A percentile compares a stretch with the other conserved stretches of the same genome.
Conservation (phyloP, 2,329 filamentous ascomycete species). For the Malbranchea zuffiana region DNA sequence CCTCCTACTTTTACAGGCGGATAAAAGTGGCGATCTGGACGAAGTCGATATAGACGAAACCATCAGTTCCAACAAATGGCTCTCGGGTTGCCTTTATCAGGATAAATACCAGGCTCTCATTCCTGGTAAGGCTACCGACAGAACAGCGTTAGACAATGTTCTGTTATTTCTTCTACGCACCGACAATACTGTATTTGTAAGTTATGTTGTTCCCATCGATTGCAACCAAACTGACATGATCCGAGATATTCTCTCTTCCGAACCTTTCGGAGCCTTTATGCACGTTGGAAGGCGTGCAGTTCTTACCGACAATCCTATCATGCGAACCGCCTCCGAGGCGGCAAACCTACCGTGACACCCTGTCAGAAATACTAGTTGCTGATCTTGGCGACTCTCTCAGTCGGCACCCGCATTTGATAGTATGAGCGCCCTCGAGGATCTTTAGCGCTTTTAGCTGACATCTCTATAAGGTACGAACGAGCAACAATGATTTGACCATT, state of each 20-base stretch:
- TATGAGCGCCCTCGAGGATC: conserved; percentile 37
- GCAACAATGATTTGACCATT: conserved; percentile 70
- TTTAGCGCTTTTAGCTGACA: conserved; percentile 3
- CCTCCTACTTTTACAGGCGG: conserved; percentile 66
- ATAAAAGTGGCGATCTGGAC: conserved; percentile 72
- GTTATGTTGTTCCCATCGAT: conserved; percentile 23
- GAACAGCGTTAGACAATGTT: conserved; percentile 38
- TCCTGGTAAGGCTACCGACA: conserved; percentile 17
- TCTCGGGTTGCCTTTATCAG: conserved; percentile 72
- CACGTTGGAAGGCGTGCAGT: conserved; percentile 63
- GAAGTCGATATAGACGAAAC: conserved; percentile 58
- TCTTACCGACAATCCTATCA: conserved; percentile 65
- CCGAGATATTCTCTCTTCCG: conserved; percentile 63
- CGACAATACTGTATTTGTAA: conserved; percentile 63
- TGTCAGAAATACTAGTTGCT: conserved; percentile 72
- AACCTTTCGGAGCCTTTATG: conserved; percentile 62
- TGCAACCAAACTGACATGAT: not conserved
- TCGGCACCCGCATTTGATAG: conserved; percentile 68
- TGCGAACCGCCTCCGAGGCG: conserved; percentile 59
- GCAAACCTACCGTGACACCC: conserved; percentile 57
- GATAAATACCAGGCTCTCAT: conserved; percentile 51
- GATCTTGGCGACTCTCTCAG: conserved; percentile 67
- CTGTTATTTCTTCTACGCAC: conserved; percentile 68
- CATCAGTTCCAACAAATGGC: conserved; percentile 58
- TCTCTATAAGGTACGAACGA: conserved; percentile 65